Base-by-base conservation (phyloP, 2,329 filamentous ascomycete genomes). In the Thielaviopsis ethacetica region DNA sequence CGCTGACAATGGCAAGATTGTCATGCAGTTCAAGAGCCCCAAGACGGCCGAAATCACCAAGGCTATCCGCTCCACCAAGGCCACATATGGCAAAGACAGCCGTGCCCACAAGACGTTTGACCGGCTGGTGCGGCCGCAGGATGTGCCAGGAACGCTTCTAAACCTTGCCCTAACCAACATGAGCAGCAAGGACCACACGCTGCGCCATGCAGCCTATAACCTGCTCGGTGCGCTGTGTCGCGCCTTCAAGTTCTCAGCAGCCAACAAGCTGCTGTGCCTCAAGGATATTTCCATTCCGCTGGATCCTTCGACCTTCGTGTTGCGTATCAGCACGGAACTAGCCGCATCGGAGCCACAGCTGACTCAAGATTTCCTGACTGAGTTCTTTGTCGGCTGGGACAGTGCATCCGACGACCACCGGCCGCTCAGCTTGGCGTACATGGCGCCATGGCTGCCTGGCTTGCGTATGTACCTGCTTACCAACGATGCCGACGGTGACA, bases 321-420 rank as follows among this genome's bases (percentile, higher is more conserved):
- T 86, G 64, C 76, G 78, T 53, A 82, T 86, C 53, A 86, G 83
- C 70, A 78, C 77, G 64, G 77, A 81, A 62, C 71, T 86, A 17
- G 82, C 83, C 9, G 69, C 72, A 30, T 76, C 81, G 21, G 83
- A 86, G 65, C 81, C 83, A 22, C 82, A 85, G 64, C 73, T 86
- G 7, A 86, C 83, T 0, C 78, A 76, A 7, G 83, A 86, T 65
- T 86, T 86, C 64, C 66, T 86, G 47, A 85, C 83, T n/a, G 83
- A 86, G 65, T 86, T 86, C 66, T 86, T 86, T 61, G 81, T 85
- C 24, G 81, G 83, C 19, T 86, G 83, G 83, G 82, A 84, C 63
- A 84, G 82, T 65, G 83, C 85, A 64, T 77, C 80, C 1, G 79
- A 83, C 38, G 79, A 84, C 59, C 83, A 86, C 65, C 81, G 83